Evolutionary conservation across 768 basidiomycete species (phyloP).

Genomic region (Naganishia vishniacii): DNA sequence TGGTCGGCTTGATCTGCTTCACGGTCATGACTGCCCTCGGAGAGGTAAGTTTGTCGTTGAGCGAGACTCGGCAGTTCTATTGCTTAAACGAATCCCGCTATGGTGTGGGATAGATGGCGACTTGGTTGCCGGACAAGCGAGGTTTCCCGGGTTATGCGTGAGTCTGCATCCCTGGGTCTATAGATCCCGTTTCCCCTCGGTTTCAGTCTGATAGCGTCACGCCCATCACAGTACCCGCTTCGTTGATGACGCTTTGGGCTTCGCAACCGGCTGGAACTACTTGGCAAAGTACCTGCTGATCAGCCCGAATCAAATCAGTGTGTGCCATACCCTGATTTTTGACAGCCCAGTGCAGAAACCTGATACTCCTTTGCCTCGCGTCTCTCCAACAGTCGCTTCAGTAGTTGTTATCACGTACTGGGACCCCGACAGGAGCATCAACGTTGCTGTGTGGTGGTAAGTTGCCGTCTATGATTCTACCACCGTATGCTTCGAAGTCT

Average conservation of each 20-base stretch:
- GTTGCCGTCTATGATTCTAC: not conserved
- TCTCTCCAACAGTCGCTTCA: constrained; percentile 26
- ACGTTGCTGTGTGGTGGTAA: constrained; percentile 26
- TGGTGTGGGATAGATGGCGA: constrained; percentile 33
- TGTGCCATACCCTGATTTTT: too few species aligned
- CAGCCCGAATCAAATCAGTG: constrained; percentile 46
- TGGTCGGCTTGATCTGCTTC: constrained; percentile 36
- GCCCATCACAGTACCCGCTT: constrained; percentile 34
- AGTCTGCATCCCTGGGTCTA: not conserved
- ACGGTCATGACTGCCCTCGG: constrained; percentile 16
- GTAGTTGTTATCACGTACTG: constrained; percentile 32
- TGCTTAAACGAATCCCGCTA: too few species aligned
- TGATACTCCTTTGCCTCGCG: too few species aligned
- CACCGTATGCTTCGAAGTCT: not conserved
- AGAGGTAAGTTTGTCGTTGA: too few species aligned
- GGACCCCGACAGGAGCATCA: constrained; percentile 22
- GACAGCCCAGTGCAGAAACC: too few species aligned
- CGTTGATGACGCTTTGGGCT: constrained; percentile 42
- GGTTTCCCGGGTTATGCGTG: constrained; percentile 45
- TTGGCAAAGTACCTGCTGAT: constrained; percentile 49
- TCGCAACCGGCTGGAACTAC: constrained; percentile 40
- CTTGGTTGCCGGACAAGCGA: constrained; percentile 39
- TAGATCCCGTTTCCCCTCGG: too few species aligned
- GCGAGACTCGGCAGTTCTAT: too few species aligned
- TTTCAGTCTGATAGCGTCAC: too few species aligned